Percentiles rank a stretch among this genome's conserved stretches.
These are phyloP conservation scores for Talaromyces sp. DNA, from an alignment of 2,329 filamentous ascomycete genomes.

Conservation along the genomic window DNA sequence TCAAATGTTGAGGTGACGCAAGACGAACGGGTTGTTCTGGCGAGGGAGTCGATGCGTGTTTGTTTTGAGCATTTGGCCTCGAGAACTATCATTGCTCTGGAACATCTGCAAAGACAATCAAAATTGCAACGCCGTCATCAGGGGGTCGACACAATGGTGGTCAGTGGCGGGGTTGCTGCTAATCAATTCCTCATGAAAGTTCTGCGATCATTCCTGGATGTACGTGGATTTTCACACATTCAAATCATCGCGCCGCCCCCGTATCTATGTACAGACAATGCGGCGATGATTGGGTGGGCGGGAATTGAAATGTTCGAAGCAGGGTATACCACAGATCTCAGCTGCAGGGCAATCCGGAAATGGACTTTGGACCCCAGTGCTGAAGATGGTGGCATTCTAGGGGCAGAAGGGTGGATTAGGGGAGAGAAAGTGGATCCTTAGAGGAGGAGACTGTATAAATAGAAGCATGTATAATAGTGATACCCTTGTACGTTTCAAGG, in stretches of 20 bases:
- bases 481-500: conserved; percentile 18
- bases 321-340: conserved; percentile 65
- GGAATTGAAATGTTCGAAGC: conserved; percentile 86
- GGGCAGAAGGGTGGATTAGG: conserved; percentile 52
- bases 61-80: conserved; percentile 84
- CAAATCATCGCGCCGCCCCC: conserved; percentile 70
- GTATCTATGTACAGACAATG: conserved; percentile 85
- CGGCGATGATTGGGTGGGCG: conserved; percentile 95
- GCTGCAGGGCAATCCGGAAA: conserved; percentile 58
- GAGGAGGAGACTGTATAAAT: not conserved
- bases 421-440: conserved; percentile 24
- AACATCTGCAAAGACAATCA: conserved; percentile 32
- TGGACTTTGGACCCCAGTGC: conserved; percentile 68
- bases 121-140: conserved; percentile 16
- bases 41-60: conserved; percentile 69
- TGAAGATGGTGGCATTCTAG: conserved; percentile 65
- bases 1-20: conserved; percentile 41
- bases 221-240: conserved; percentile 62
- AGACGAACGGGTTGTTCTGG: conserved; percentile 65
- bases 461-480: conserved; percentile 24
- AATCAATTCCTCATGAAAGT: conserved; percentile 76
- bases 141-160: conserved; percentile 62
- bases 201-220: conserved; percentile 57
- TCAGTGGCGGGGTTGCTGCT: conserved; percentile 86
- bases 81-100: conserved; percentile 68